Base-by-base conservation (phyloP, 1,284 basidiomycete genomes). In the Inonotus obliquus region DNA sequence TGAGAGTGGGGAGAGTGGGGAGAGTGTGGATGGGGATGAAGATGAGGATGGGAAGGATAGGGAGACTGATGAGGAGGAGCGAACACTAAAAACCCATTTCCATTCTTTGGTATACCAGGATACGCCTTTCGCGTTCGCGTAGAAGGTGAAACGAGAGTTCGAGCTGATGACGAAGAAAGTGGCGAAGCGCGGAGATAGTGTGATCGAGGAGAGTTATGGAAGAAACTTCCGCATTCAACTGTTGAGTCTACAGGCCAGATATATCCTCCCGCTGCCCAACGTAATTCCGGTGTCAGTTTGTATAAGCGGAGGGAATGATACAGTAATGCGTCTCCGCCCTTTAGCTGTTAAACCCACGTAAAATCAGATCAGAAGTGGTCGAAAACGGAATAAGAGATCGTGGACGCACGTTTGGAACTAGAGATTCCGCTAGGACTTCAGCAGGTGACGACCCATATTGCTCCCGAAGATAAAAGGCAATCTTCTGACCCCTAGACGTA, bases 221-320 rank as follows among this genome's bases (percentile, higher is more conserved):
- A 73, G 53, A 83, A 82, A 63, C 74, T 76, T 38, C 78, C 78
- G 65, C 84, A 80, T 67, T 89, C 85, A 11, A 91, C 86, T 0
- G 81, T 80, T 60, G 82, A 81, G 67, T 89, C 86, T 37, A 84
- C 79, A 1, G 89, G 85, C 89, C 90, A 92, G 64, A 92, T 79
- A 71, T 87, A 90, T 13, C 88, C 87, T 4, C 89, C 89, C 27
- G 90, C 89, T 21, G 84, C 83, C 86, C 89, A 92, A 60, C 87
- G 85, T 0, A 92, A 78, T 65, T 88, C 87, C 0, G 88, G 87
- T 1, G 75, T 71, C 39, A 92, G 82, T 65, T 90, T 89, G 76
- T 85, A 91, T 27, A 86, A 72, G 71, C 88, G 89, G 68, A 92
- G 74, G 2, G 88, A 86, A 61, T 89, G 86, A 70, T 89, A 90